Evolutionary conservation across 108 stramenopile species (phyloP).

Genomic region (Nannochloropsis oceanica): DNA sequence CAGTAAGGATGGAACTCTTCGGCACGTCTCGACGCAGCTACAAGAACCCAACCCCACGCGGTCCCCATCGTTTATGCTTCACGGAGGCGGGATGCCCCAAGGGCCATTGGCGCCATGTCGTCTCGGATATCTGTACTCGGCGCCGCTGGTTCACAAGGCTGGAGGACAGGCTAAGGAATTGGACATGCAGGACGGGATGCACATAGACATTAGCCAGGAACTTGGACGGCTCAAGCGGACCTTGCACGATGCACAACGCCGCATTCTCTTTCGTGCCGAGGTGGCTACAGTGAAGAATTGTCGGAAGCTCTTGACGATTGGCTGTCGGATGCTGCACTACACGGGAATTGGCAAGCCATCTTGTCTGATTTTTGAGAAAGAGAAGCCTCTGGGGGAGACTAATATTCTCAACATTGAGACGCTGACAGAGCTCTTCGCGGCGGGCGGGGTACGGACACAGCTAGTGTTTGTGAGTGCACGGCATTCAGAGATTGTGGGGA

Average conservation of each 20-base stretch:
- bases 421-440: slow-evolving; percentile 11
- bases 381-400: slow-evolving; percentile 1
- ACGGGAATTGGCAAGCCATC: slow-evolving; percentile 15
- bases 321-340: slow-evolving; percentile 31
- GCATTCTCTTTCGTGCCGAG: background rate
- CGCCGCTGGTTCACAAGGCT: background rate
- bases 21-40: background rate
- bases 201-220: background rate
- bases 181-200: background rate
- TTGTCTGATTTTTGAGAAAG: slow-evolving; percentile 11
- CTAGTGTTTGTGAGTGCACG: slow-evolving; percentile 89
- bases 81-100: background rate
- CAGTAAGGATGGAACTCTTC: background rate
- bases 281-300: slow-evolving; percentile 20
- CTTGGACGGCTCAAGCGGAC: background rate
- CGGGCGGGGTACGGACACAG: slow-evolving; percentile 26
- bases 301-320: slow-evolving; percentile 11
- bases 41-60: background rate
- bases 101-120: background rate
- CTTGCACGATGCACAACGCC: background rate
- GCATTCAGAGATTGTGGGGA: slow-evolving; percentile 58
- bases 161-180: background rate
- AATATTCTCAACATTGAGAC: background rate
- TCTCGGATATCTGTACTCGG: background rate
- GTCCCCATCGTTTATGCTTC: background rate